Percentiles rank a stretch among this genome's conserved stretches.
These are phyloP conservation scores for Drechslerella dactyloides DNA, from an alignment of 2,329 filamentous ascomycete species.

Conservation along the genomic window DNA sequence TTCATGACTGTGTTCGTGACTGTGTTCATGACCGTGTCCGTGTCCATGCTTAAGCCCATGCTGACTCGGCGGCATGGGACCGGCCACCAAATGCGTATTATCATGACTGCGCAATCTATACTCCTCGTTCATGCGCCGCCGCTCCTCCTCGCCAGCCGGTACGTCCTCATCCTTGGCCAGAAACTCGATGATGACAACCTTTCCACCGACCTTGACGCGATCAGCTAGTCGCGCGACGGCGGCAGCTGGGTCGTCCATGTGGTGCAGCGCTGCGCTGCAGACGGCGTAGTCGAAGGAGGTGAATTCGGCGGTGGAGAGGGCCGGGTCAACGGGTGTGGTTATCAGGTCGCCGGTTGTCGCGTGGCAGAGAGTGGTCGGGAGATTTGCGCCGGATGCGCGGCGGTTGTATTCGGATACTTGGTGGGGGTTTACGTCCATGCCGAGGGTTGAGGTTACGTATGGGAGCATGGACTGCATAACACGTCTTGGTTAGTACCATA, in stretches of 20 bases:
- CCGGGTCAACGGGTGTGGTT: not conserved
- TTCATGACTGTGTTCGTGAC: conserved; percentile 13
- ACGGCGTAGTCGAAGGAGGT: conserved; percentile 35
- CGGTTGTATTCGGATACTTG: conserved; percentile 47
- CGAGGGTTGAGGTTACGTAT: conserved; percentile 28
- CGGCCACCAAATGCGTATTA: conserved; percentile 28
- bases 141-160: conserved; percentile 15
- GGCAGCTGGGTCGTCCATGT: conserved; percentile 27
- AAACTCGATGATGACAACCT: conserved; percentile 39
- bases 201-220: conserved; percentile 11
- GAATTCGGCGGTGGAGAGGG: conserved; percentile 20
- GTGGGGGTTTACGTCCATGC: conserved; percentile 41
- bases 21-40: conserved; percentile 23
- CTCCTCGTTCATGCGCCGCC: conserved; percentile 30
- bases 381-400: conserved; percentile 10
- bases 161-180: conserved; percentile 6
- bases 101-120: conserved; percentile 39
- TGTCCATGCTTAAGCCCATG: conserved; percentile 17
- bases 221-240: conserved; percentile 24
- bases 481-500: too few relatives aligned
- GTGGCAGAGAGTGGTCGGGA: conserved; percentile 21
- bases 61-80: not conserved
- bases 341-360: conserved; percentile 24
- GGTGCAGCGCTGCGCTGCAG: conserved; percentile 36
- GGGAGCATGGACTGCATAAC: conserved; percentile 30